Evolutionary conservation across 2,329 filamentous ascomycete genomes (phyloP).

Genomic region (Diaporthe longicolla): DNA sequence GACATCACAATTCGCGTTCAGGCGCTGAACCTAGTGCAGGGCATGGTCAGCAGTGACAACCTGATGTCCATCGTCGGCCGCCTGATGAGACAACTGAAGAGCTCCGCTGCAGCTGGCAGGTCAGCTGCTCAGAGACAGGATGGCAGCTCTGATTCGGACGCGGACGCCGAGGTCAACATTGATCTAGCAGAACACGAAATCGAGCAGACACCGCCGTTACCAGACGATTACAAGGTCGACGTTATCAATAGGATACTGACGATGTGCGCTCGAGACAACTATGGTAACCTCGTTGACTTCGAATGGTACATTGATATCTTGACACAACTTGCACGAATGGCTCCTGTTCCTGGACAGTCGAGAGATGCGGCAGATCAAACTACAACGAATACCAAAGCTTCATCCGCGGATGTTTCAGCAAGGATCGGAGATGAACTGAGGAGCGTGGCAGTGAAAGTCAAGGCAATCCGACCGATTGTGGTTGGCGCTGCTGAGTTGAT

Average conservation of each 20-base stretch:
- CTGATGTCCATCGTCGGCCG: conserved; percentile 87
- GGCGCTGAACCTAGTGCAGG: conserved; percentile 90
- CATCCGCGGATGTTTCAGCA: conserved; percentile 69
- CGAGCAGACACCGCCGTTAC: conserved; percentile 72
- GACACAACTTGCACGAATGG: conserved; percentile 84
- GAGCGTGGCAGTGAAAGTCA: conserved; percentile 93
- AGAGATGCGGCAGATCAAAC: conserved; percentile 55
- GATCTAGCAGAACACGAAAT: conserved; percentile 52
- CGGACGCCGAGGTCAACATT: conserved; percentile 63
- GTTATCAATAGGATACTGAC: conserved; percentile 86
- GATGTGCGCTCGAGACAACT: conserved; percentile 93
- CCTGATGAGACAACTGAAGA: conserved; percentile 87
- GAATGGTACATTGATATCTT: conserved; percentile 97
- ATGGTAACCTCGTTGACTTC: conserved; percentile 88
- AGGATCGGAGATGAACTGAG: conserved; percentile 87
- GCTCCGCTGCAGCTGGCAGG: conserved; percentile 57
- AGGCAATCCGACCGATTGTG: conserved; percentile 83
- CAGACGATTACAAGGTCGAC: conserved; percentile 87
- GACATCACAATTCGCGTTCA: conserved; percentile 97
- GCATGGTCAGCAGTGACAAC: conserved; percentile 93
- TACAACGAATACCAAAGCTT: conserved; percentile 48
- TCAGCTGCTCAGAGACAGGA: conserved; percentile 45
- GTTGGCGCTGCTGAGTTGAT: conserved; percentile 87
- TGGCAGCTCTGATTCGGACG: conserved; percentile 62
- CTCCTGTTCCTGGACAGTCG: conserved; percentile 63